Percentiles rank a stretch among this genome's conserved stretches.
phyloP scores from a whole-genome alignment of 768 basidiomycete species.

The Suillus discolor region DNA sequence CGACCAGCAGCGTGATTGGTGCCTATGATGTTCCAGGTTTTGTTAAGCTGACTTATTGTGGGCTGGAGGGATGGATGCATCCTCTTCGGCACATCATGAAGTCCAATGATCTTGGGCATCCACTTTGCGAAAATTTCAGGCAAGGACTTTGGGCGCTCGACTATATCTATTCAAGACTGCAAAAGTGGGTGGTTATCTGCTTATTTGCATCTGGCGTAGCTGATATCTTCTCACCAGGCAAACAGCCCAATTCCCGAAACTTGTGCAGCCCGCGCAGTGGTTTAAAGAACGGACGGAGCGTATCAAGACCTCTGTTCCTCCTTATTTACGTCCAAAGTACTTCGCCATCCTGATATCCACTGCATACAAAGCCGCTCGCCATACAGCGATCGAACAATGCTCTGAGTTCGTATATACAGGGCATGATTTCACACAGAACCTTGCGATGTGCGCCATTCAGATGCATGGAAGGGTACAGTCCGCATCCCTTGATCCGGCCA shows the following conservation, averaged over 20 bases:
- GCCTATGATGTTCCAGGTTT: conserved; percentile 78
- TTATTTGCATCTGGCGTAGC: conserved; percentile 13
- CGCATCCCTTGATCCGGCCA: conserved; percentile 80
- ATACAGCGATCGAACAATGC: conserved; percentile 80
- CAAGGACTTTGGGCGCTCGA: conserved; percentile 92
- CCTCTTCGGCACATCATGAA: conserved; percentile 81
- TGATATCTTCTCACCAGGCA: conserved; percentile 46
- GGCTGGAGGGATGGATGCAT: conserved; percentile 97
- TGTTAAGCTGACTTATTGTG: conserved; percentile 86
- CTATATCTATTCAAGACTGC: conserved; percentile 74
- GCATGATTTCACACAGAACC: conserved; percentile 85
- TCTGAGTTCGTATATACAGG: conserved; percentile 87
- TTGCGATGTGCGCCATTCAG: conserved; percentile 83
- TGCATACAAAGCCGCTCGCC: conserved; percentile 90
- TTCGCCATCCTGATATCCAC: conserved; percentile 90
- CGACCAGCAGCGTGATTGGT: conserved; percentile 79
- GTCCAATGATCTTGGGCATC: conserved; percentile 92
- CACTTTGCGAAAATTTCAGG: conserved; percentile 85
- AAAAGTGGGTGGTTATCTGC: conserved; percentile 52
- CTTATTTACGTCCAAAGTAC: conserved; percentile 94
- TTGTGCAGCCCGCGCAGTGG: conserved; percentile 78
- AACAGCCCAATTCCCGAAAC: conserved; percentile 61
- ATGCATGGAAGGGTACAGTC: conserved; percentile 92
- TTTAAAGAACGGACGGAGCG: conserved; percentile 85
- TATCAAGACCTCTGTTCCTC: conserved; percentile 71